Evolutionary conservation across 352 stramenopile species (phyloP), one percentile per base, ranked within the genome.

Genomic region (Globisporangium ultimum): DNA sequence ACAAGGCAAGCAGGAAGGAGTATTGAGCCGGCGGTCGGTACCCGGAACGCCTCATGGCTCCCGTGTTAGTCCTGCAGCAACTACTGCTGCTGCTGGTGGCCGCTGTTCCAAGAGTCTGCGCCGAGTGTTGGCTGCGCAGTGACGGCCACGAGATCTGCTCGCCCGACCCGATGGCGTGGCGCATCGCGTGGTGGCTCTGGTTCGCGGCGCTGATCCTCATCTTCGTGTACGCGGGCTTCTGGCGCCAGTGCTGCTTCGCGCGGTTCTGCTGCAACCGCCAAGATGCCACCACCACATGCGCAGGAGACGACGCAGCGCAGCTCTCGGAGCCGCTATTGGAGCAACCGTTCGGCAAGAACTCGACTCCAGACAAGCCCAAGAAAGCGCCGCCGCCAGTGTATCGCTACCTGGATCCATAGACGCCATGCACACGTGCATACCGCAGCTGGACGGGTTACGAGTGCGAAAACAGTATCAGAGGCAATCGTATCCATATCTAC

Each of bases 101-200:
- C 17, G 15, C 28, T 22, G 17, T 41, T 9, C 18, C 56, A 55
- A 55, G 61, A 43, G 60, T 63, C 10, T 5, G 42, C 43, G 77
- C 66, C 42, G 77, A 91, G 48, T 91, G 81, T 69, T 89, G 81
- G 81, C 70, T 56, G 34, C 70, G 70, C 45, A 69, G 63, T 48
- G 76, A 87, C 43, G 81, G 78, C 52, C 62, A 71, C 12, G 70
- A 84, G 58, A 72, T 91, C 60, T 91, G 81, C 50, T 65, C 71
- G 10, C 53, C 70, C 3, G 81, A 91, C 17, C 67, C 70, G 12
- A 53, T 70, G 8, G 75, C 69, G 11, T 78, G 78, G 65, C 57
- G 79, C 49, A 63, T 70, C 24, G 61, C 76, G 41, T 88, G 77
- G 75, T 91, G 81, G 81, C 76, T 89, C 63, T 91, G 82, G 73